Conservation (phyloP, 2,329 filamentous ascomycete genomes). For the Dissoconium aciculare region DNA sequence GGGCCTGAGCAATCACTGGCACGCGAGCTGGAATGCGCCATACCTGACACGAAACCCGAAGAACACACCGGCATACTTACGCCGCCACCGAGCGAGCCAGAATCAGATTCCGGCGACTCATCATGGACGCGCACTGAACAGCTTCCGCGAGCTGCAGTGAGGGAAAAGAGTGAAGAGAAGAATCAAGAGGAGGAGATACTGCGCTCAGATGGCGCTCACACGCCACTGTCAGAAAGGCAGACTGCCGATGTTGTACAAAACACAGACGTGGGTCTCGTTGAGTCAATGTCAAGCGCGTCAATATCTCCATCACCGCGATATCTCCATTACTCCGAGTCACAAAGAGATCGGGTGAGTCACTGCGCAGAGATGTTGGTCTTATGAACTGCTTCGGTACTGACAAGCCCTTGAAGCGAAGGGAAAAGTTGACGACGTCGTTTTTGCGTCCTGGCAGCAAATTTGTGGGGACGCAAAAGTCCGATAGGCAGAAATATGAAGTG, state of each 20-base stretch:
- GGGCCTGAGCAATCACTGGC: no score
- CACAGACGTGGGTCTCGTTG: constrained; percentile 16
- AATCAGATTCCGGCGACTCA: background rate
- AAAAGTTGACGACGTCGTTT: constrained; percentile 66
- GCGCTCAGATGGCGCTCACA: constrained; percentile 10
- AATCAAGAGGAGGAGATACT: constrained; percentile 12
- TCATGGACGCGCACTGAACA: background rate
- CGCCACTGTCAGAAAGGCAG: constrained; percentile 4
- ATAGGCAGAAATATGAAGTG: constrained; percentile 86
- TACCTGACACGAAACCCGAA: background rate
- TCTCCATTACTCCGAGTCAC: constrained; percentile 16
- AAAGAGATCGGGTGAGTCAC: constrained; percentile 15
- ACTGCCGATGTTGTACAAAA: constrained; percentile 17
- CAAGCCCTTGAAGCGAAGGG: no score
- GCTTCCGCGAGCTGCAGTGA: background rate
- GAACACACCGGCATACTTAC: background rate
- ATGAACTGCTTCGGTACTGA: no score
- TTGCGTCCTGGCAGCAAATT: constrained; percentile 80
- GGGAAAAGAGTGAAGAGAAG: background rate
- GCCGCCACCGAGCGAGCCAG: background rate
- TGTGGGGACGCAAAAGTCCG: constrained; percentile 79
- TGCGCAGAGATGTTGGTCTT: no score
- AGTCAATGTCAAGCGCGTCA: constrained; percentile 16
- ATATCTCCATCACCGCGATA: constrained; percentile 17
- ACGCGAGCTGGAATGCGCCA: no score